Base-by-base conservation (phyloP, 768 basidiomycete genomes). In the Kwoniella dejecticola region DNA sequence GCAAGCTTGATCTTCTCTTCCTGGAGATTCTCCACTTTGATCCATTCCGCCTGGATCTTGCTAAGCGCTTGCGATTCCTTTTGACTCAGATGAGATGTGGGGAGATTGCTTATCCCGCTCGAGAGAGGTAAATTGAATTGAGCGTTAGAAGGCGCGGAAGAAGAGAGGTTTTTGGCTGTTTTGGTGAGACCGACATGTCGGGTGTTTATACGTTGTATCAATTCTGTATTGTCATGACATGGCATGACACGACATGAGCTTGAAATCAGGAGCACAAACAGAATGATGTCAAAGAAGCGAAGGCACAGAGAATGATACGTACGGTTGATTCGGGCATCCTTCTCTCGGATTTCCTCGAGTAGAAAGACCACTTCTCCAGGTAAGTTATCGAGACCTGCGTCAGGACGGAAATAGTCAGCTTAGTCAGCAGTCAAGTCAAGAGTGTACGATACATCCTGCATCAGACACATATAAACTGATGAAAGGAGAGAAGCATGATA, bases 301-400 rank as follows among this genome's bases (percentile, higher is more conserved):
- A 12, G 21, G 13, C 19, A 49, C 29, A 36, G 4, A 29, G 6
- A 26, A 24, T 26, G 27, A 30, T 21, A 60, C 73, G 57, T 42
- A 76, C 77, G 68, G 26, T 65, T 67, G 27, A 78, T 74, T 29
- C 69, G 41, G 13, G 49, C 47, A 53, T 78, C 77, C 55, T 74
- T 75, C 46, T 70, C 67, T 29, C 59, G 56, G 23, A 78, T 77
- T 68, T 78, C 77, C 41, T 76, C 72, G 4, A 75, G 57, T 29
- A 78, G 44, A 50, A 76, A 76, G 1, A 48, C 60, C 26, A 76
- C 71, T 45, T 78, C 77, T 49, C 67, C 71, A 33, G 69, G 63
- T 12, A 78, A 62, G 50, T 77, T 77, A 47, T 78, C 77, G 13
- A 78, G 63, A 40, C 67, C 75, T 78, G 11, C 5, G 26, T 6